Conservation (phyloP, 2,329 filamentous ascomycete species). For the Pseudogymnoascus sp. region DNA sequence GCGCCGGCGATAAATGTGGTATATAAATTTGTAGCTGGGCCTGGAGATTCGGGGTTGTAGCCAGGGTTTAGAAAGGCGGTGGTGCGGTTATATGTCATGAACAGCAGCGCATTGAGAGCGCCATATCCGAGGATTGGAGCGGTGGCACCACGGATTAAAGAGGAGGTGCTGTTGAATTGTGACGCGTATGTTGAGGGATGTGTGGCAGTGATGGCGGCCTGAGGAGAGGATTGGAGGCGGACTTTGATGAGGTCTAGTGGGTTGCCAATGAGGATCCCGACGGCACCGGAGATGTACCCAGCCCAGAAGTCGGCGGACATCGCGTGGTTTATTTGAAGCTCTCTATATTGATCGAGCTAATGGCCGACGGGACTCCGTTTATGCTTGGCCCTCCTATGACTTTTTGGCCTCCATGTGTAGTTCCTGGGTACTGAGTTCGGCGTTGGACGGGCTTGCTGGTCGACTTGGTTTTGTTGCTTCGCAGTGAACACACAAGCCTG, state of each 20-base stretch:
- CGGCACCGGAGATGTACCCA: constrained; percentile 78
- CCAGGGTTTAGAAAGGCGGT: constrained; percentile 48
- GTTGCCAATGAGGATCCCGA: constrained; percentile 82
- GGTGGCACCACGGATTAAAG: constrained; percentile 57
- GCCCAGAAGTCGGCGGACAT: constrained; percentile 74
- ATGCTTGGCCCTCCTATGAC: not conserved
- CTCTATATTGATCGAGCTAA: not conserved
- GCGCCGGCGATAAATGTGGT: constrained; percentile 75
- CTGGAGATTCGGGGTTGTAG: constrained; percentile 21
- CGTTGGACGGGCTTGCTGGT: not conserved
- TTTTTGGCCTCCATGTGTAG: not conserved
- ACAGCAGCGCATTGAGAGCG: constrained; percentile 81
- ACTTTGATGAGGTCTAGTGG: constrained; percentile 76
- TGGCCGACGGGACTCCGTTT: not conserved
- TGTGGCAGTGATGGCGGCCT: constrained; percentile 15
- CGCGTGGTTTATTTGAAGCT: not conserved
- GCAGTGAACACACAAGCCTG: not conserved
- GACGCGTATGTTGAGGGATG: constrained; percentile 21
- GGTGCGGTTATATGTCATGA: constrained; percentile 84
- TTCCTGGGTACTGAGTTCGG: not conserved
- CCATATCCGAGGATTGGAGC: constrained; percentile 86
- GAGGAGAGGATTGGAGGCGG: constrained; percentile 51
- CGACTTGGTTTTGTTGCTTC: not conserved
- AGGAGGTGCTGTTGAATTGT: constrained; percentile 30
- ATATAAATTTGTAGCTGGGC: constrained; percentile 42